phyloP scores from a whole-genome alignment of 257 asterid genomes.

The Solanum tarapatanum region DNA sequence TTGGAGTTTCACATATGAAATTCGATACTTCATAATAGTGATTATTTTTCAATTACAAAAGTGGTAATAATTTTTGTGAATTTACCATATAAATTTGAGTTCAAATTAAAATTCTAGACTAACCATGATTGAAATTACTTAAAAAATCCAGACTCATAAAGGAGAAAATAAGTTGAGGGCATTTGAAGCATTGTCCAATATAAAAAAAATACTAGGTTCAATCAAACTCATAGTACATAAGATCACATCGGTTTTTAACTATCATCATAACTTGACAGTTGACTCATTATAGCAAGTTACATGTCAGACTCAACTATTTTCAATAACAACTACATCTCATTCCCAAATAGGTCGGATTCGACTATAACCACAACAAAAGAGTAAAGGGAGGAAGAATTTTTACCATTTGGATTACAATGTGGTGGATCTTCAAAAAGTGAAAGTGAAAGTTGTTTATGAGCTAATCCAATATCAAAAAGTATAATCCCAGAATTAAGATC shows the following conservation, averaged over 20 bases:
- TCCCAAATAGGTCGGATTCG: background rate
- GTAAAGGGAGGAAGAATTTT: background rate
- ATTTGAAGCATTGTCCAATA: background rate
- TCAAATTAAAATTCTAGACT: too few relatives aligned
- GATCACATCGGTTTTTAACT: background rate
- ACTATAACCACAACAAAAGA: background rate
- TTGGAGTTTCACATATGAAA: background rate
- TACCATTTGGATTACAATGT: conserved; percentile 18
- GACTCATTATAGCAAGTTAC: background rate
- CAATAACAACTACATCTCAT: background rate
- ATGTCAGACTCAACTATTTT: background rate
- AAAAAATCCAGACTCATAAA: background rate
- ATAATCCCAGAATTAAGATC: conserved; percentile 36
- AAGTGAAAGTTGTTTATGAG: conserved; percentile 38
- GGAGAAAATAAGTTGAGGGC: background rate
- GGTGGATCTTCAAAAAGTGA: conserved; percentile 41
- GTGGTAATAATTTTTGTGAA: background rate
- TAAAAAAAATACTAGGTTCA: background rate
- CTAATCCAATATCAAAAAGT: conserved; percentile 41
- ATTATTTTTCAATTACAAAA: too few relatives aligned
- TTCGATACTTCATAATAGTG: background rate
- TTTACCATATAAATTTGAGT: background rate
- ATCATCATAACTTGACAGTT: background rate
- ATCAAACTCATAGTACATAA: background rate
- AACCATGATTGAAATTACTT: too few relatives aligned